These are phyloP conservation scores for Phytophthora europaea DNA, from an alignment of 352 stramenopile species.

Conservation along the genomic window DNA sequence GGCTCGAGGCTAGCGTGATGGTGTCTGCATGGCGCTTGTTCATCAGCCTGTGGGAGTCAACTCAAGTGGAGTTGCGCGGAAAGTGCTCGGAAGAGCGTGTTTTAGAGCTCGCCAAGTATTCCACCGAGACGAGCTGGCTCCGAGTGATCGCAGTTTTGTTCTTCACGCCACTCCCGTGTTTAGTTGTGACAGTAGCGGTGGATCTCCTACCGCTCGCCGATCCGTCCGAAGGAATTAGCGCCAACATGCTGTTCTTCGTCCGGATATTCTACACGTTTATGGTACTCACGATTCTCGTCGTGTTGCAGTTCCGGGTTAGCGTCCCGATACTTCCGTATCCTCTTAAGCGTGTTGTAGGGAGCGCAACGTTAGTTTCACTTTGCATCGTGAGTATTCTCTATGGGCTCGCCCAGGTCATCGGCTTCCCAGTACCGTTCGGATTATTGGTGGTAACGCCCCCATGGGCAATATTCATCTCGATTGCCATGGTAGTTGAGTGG, in stretches of 20 bases:
- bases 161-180: conserved; percentile 20
- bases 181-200: conserved; percentile 19
- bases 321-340: conserved; percentile 4
- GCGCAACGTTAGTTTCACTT: neutral
- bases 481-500: conserved; percentile 6
- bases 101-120: conserved; percentile 3
- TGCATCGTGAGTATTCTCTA: conserved; percentile 7
- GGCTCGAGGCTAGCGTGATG: neutral
- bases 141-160: conserved; percentile 18
- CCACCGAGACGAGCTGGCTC: neutral
- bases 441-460: conserved; percentile 19
- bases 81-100: conserved; percentile 14
- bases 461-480: conserved; percentile 17
- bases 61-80: conserved; percentile 29
- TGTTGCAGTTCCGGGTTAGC: neutral
- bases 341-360: neutral
- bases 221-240: neutral
- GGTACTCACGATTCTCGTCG: neutral
- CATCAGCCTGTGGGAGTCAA: conserved; percentile 13
- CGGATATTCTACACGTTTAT: conserved; percentile 19
- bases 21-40: neutral
- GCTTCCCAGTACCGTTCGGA: conserved; percentile 27
- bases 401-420: neutral
- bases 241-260: conserved; percentile 11
- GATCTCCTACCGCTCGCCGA: conserved; percentile 28